phyloP scores from a whole-genome alignment of 2,329 filamentous ascomycete species.

The Stenocarpella maydis region DNA sequence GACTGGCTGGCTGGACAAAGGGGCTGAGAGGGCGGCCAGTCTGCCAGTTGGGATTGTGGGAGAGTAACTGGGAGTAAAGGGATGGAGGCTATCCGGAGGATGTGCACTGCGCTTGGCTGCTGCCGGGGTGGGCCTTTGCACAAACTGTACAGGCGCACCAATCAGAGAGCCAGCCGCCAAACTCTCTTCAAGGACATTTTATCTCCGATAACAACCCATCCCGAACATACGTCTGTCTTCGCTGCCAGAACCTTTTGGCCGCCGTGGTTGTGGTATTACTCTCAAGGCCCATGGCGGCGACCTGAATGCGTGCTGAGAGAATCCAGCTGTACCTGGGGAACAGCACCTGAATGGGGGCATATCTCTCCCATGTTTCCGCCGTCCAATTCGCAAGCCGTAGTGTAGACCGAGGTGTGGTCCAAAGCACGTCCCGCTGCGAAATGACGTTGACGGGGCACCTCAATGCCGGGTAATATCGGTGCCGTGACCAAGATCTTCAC shows the following conservation, averaged over 20 bases:
- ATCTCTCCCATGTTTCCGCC: neutral
- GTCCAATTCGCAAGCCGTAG: neutral
- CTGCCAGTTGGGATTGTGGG: neutral
- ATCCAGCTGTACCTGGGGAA: neutral
- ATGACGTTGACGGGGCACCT: slow-evolving; percentile 29
- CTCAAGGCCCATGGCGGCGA: neutral
- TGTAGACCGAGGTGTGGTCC: neutral
- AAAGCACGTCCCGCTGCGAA: neutral
- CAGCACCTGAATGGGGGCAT: neutral
- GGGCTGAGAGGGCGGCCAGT: too few species aligned
- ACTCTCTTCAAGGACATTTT: neutral
- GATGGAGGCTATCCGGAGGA: neutral
- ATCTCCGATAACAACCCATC: neutral
- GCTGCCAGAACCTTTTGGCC: neutral
- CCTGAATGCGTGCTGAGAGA: neutral
- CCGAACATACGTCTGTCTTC: neutral
- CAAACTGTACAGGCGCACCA: slow-evolving; percentile 6
- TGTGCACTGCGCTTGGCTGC: neutral
- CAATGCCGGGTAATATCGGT: slow-evolving; percentile 12
- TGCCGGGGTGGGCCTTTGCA: slow-evolving; percentile 13
- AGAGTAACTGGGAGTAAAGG: neutral
- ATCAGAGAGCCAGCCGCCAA: neutral
- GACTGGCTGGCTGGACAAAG: too few species aligned
- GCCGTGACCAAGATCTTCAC: slow-evolving; percentile 11
- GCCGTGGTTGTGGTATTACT: neutral